These are phyloP conservation scores for Linum trigynum DNA, from an alignment of 345 rosid genomes.

Conservation along the genomic window DNA sequence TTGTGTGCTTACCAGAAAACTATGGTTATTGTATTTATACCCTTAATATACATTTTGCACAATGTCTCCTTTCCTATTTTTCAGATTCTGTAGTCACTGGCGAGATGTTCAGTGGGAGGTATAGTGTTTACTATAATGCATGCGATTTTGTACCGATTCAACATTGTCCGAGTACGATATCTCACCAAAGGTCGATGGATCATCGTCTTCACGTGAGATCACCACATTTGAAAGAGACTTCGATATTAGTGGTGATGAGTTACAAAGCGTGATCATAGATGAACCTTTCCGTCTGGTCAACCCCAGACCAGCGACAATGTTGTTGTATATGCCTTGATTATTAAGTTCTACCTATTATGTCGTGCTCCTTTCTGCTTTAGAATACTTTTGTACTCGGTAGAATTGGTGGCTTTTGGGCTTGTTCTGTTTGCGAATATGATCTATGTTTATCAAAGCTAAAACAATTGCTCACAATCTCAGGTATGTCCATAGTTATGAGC, in stretches of 20 bases:
- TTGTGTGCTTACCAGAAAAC: neutral
- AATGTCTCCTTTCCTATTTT: conserved; percentile 1
- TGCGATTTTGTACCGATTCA: conserved; percentile 16
- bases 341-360: conserved; percentile 43
- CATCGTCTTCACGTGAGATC: conserved; percentile 57
- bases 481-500: conserved; percentile 13
- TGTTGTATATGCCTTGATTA: conserved; percentile 81
- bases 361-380: conserved; percentile 15
- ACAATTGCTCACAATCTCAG: conserved; percentile 31
- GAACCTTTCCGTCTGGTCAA: conserved; percentile 61
- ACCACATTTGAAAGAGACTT: conserved; percentile 39
- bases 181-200: conserved; percentile 36
- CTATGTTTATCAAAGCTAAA: conserved; percentile 12
- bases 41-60: neutral
- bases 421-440: neutral
- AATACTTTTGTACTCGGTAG: neutral
- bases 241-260: conserved; percentile 35
- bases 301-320: conserved; percentile 69
- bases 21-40: neutral
- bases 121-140: conserved; percentile 12
- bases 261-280: conserved; percentile 41
- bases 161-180: conserved; percentile 25
- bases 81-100: conserved; percentile 14
- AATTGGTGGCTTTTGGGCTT: neutral
- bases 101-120: conserved; percentile 20